Evolutionary conservation across 352 stramenopile species (phyloP).

Genomic region (Phytophthora pisi): DNA sequence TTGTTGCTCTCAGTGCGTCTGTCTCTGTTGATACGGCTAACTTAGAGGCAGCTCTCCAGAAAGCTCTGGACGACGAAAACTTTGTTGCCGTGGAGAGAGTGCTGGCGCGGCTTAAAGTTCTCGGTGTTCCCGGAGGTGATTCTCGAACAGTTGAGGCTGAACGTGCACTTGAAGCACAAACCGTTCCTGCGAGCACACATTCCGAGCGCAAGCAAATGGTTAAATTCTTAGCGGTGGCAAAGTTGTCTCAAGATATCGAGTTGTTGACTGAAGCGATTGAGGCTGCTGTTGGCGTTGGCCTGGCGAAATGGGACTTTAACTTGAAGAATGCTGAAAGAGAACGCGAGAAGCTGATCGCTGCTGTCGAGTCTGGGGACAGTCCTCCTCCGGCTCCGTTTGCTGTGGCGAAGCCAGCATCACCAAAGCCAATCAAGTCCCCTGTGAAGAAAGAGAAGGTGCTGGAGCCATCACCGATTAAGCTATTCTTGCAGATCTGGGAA

Average conservation of each 20-base stretch:
- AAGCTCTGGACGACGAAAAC: slow-evolving; percentile 73
- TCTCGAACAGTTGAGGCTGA: slow-evolving; percentile 42
- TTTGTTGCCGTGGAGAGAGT: slow-evolving; percentile 65
- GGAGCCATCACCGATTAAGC: slow-evolving; percentile 24
- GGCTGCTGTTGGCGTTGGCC: slow-evolving; percentile 53
- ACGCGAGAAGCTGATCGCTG: slow-evolving; percentile 58
- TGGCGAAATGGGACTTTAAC: slow-evolving; percentile 86
- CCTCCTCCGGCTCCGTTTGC: slow-evolving; percentile 7
- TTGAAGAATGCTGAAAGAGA: slow-evolving; percentile 78
- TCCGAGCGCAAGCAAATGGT: slow-evolving; percentile 78
- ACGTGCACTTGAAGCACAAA: slow-evolving; percentile 34
- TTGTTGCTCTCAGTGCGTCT: slow-evolving; percentile 2
- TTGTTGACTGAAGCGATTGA: slow-evolving; percentile 74
- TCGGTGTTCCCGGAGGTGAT: slow-evolving; percentile 42
- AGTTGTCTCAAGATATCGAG: slow-evolving; percentile 71
- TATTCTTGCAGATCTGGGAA: slow-evolving; percentile 56
- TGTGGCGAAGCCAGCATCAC: slow-evolving; percentile 2
- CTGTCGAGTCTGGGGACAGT: slow-evolving; percentile 9
- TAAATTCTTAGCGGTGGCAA: slow-evolving; percentile 76
- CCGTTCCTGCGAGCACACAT: slow-evolving; percentile 44
- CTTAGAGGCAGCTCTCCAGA: slow-evolving; percentile 59
- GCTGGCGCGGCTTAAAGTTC: slow-evolving; percentile 43
- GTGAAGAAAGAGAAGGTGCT: slow-evolving; percentile 23
- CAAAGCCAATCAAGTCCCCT: slow-evolving; percentile 10
- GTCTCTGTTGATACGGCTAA: slow-evolving; percentile 41